Base-by-base conservation (phyloP, 371 early-diverging fungal genomes). In the Gilbertella persicaria region DNA sequence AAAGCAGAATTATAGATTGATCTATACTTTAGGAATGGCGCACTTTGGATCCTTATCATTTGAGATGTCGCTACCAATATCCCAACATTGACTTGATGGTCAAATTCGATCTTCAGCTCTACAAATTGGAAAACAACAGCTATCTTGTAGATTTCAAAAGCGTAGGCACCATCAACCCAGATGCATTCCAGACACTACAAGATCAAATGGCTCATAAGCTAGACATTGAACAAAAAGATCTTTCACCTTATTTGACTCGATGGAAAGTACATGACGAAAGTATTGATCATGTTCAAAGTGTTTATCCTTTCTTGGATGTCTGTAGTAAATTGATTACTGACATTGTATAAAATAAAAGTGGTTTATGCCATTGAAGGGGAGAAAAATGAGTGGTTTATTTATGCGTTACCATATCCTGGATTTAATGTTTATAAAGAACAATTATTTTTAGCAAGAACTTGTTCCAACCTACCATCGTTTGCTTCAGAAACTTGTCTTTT, bases 71-170 rank as follows among this genome's bases (percentile, higher is more conserved):
- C 29, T 92, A 91, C 62, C 68, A 71, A 45, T 85, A 86, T 42
- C 62, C 76, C 1, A 61, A 61, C 2, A 20, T 69, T 13, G 83
- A 73, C 5, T 56, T 78, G 4, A 59, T 71, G 2, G 87, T 95
- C 44, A 96, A 96, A 66, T 80, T 98, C 41, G 98, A 98, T 60
- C 79, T 97, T 41, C 98, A 97, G 62, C 76, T 98, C 40, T 97
- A 93, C 70, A 86, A 86, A 60, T 78, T 96, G 17, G 96, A 97
- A 45, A 78, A 72, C 45, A 85, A 92, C 60, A 94, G 89, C 57
- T 98, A 92, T 69, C 74, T 98, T 56, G 96, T 97, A 0, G 98
- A 98, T 66, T 98, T 98, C 59, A 91, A 91, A 58, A 85, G 87
- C 41, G 87, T 86, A 0, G 75, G 78, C 19, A 64, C 69, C 17